Evolutionary conservation across 2,329 filamentous ascomycete species (phyloP).

Genomic region (Seiridium cupressi): DNA sequence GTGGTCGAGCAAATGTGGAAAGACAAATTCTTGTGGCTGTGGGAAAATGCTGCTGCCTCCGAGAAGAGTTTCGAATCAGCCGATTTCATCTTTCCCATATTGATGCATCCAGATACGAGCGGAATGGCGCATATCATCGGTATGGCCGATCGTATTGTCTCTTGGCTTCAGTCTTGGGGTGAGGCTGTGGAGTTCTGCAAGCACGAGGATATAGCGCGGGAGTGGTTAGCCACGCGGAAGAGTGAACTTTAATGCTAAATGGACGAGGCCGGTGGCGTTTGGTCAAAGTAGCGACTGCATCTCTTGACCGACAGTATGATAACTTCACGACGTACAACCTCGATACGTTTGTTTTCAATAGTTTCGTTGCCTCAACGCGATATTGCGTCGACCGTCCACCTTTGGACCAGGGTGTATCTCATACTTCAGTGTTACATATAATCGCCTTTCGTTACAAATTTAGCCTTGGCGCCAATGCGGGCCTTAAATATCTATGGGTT

Average conservation of each 20-base stretch:
- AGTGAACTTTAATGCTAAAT: neutral
- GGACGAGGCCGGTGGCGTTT: neutral
- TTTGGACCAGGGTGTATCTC: no score
- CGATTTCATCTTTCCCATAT: neutral
- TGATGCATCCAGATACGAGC: neutral
- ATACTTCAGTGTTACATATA: no score
- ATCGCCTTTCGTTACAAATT: no score
- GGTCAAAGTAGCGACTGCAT: no score
- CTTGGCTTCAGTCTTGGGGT: neutral
- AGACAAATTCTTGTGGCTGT: slow-evolving; percentile 57
- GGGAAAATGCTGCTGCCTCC: slow-evolving; percentile 21
- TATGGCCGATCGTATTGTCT: neutral
- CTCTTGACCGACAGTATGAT: no score
- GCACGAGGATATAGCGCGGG: neutral
- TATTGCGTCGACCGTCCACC: no score
- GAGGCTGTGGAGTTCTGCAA: neutral
- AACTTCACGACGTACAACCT: no score
- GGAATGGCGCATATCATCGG: neutral
- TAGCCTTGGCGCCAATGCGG: no score
- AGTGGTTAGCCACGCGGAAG: neutral
- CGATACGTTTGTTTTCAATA: no score
- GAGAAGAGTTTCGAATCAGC: neutral
- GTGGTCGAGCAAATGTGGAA: slow-evolving; percentile 61
- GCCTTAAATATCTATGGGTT: no score
- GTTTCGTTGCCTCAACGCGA: no score